Evolutionary conservation across 2,329 filamentous ascomycete genomes (phyloP).

Genomic region (Sordariomycetes sp.): DNA sequence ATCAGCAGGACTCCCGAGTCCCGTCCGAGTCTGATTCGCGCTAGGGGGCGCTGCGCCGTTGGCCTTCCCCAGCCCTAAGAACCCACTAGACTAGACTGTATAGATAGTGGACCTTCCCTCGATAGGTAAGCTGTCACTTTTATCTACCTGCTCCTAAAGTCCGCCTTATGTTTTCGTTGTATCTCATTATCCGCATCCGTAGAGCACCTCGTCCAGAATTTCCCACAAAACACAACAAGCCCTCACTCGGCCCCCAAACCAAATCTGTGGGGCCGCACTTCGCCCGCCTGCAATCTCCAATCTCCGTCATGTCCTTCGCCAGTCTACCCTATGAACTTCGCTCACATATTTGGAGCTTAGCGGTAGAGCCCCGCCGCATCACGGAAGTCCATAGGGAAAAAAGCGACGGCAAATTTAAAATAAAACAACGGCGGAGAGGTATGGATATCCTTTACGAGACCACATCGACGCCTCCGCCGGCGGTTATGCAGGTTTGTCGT

Average conservation of each 20-base stretch:
- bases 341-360: conserved; percentile 5
- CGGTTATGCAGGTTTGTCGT: conserved; percentile 3
- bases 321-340: conserved; percentile 5
- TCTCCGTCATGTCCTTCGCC: conserved; percentile 3
- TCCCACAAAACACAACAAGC: background rate
- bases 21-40: no score
- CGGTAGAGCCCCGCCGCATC: conserved; percentile 4
- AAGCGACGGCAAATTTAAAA: conserved; percentile 1
- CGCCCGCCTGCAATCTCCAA: background rate
- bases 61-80: no score
- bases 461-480: conserved; percentile 2
- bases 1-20: no score
- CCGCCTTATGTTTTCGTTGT: background rate
- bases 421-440: conserved; percentile 1
- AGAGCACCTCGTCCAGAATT: background rate
- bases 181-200: background rate
- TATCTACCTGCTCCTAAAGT: no score
- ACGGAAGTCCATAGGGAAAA: conserved; percentile 1
- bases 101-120: no score
- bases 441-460: conserved; percentile 5
- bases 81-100: no score
- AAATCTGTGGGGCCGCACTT: no score
- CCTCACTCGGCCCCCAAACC: background rate
- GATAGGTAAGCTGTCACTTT: no score
- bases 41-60: no score